Conservation (phyloP, 345 rosid species). For the rapeseed (Brassica napus) region Da-Ae NC_063442.1:31745001-31745500, state of each 20-base stretch:
- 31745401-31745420: slow-evolving; percentile 93
- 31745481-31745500: background rate
- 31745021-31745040: slow-evolving; percentile 69
- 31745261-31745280: slow-evolving; percentile 98
- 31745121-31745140: slow-evolving; percentile 2
- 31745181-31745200: background rate
- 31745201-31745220: slow-evolving; percentile 42
- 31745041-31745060: slow-evolving; percentile 59
- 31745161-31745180: background rate
- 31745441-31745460: slow-evolving; percentile 95
- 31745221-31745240: slow-evolving; percentile 80
- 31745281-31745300: slow-evolving; percentile 74
- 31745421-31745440: slow-evolving; percentile 97
- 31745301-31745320: background rate
- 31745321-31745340: background rate
- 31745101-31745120: background rate
- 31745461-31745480: slow-evolving; percentile 16
- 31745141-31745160: slow-evolving; percentile 5
- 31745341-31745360: background rate
- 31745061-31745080: background rate
- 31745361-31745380: slow-evolving; percentile 70
- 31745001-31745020: slow-evolving; percentile 65
- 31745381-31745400: slow-evolving; percentile 87
- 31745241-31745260: slow-evolving; percentile 90
- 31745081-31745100: background rate